These are phyloP conservation scores for Candida railenensis DNA, from an alignment of 805 yeast genomes.

Conservation along the genomic window DNA sequence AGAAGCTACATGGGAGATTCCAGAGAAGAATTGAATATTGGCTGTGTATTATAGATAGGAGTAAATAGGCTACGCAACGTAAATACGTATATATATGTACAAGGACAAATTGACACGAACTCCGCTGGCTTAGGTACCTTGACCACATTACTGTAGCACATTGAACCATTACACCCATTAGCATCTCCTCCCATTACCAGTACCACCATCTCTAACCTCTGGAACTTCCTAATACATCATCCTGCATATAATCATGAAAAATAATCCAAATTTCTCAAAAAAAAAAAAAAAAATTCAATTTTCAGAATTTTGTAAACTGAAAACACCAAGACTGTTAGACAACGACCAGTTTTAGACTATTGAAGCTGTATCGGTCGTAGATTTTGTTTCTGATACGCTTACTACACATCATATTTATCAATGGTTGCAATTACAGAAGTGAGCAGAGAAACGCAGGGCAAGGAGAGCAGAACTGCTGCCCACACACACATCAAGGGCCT, in stretches of 20 bases:
- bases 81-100: background rate
- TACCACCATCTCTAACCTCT: background rate
- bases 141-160: background rate
- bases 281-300: background rate
- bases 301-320: no score
- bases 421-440: slow-evolving; percentile 84
- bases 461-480: slow-evolving; percentile 82
- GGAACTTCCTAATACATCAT: background rate
- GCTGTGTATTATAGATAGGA: background rate
- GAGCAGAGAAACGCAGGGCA: slow-evolving; percentile 46
- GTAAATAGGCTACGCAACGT: background rate
- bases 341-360: no score
- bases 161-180: no score
- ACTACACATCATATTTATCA: background rate
- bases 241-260: background rate
- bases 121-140: no score
- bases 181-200: no score
- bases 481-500: slow-evolving; percentile 96
- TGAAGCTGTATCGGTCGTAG: no score
- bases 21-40: no score
- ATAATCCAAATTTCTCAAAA: background rate
- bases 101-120: no score
- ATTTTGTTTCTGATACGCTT: background rate
- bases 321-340: no score
- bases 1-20: no score